Base-by-base conservation (phyloP, 108 stramenopile species). In the Conticribra weissflogii region DNA sequence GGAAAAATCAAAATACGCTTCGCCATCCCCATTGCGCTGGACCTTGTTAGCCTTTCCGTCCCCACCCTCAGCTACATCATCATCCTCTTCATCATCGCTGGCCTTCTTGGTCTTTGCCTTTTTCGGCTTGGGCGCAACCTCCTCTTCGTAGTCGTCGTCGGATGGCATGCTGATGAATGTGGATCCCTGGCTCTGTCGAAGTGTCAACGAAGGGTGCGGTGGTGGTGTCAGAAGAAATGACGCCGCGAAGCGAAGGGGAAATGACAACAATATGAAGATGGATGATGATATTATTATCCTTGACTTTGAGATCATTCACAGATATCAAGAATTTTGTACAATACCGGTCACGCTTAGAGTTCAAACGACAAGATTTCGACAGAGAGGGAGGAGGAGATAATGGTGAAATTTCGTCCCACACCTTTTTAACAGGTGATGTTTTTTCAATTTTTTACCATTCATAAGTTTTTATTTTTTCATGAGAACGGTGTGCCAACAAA, bases 1-100 rank as follows among this genome's bases (percentile, higher is more conserved):
- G 8, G 85, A 79, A 5, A 93, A 41, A 30, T 88, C 88, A 63
- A 86, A 85, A 74, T 78, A 93, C 1, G 88, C 76, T 25, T 93
- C 92, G 3, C 92, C 92, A 16, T 83, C 73, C 21, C 78, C 83
- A 62, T 92, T 89, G 70, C 66, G 64, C 36, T 72, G 65, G 23
- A 72, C 21, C 21, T 44, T 41, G 15, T 32, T 18, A 3, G 16
- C 51, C 4, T 41, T 33, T 2, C 47, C 61, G 29, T 30, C 61
- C 7, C 55, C 61, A 1, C 55, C 61, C 2, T 72, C 71, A 3
- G 59, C 17, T 29, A 61, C 58, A 16, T 70, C 69, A 32, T 61
- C 29, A 3, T 28, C 52, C 0, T 41, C 63, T n/a, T 51, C 59
- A 0, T 54, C 59, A 21, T 62, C 28, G 7, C 46, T 52, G 1